Evolutionary conservation across 2,329 filamentous ascomycete species (phyloP).

Genomic region (Claviceps sp.): DNA sequence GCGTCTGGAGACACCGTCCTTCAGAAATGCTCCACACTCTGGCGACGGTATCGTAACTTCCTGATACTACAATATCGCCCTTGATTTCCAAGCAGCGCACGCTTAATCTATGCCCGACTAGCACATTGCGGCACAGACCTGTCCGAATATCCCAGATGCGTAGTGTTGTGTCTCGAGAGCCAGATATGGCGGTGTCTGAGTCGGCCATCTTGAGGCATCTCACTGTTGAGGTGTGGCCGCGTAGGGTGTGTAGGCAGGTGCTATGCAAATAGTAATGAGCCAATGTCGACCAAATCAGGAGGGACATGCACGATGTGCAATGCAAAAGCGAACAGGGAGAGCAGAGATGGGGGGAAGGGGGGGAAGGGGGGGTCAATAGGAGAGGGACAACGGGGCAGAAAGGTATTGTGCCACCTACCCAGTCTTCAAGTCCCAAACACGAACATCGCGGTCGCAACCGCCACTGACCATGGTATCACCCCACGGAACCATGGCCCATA

Average conservation of each 20-base stretch:
- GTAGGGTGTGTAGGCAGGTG: constrained; percentile 64
- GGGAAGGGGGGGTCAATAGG: too few species aligned
- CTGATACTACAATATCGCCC: constrained; percentile 92
- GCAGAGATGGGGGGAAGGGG: too few species aligned
- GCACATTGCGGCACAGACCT: constrained; percentile 77
- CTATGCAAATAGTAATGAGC: constrained; percentile 27
- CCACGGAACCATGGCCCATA: constrained; percentile 99
- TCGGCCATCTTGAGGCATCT: constrained; percentile 97
- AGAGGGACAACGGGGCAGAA: background rate
- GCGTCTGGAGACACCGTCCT: constrained; percentile 77
- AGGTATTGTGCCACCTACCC: constrained; percentile 46
- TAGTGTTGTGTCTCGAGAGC: constrained; percentile 86
- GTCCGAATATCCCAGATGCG: constrained; percentile 89
- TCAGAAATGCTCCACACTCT: constrained; percentile 97
- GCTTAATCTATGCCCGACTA: constrained; percentile 90
- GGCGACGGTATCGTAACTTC: constrained; percentile 93
- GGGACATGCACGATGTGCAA: background rate
- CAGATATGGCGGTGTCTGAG: constrained; percentile 84
- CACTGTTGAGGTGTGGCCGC: constrained; percentile 93
- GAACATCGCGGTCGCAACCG: constrained; percentile 89
- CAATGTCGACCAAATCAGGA: background rate
- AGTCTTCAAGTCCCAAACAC: constrained; percentile 91
- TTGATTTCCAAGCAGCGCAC: constrained; percentile 92
- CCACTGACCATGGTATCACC: constrained; percentile 90
- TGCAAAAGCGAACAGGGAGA: background rate